A percentile compares a stretch with the other conserved stretches of the same genome.
Conservation (phyloP, 2,329 filamentous ascomycete genomes). For the Pseudocercospora pini-densiflorae region DNA sequence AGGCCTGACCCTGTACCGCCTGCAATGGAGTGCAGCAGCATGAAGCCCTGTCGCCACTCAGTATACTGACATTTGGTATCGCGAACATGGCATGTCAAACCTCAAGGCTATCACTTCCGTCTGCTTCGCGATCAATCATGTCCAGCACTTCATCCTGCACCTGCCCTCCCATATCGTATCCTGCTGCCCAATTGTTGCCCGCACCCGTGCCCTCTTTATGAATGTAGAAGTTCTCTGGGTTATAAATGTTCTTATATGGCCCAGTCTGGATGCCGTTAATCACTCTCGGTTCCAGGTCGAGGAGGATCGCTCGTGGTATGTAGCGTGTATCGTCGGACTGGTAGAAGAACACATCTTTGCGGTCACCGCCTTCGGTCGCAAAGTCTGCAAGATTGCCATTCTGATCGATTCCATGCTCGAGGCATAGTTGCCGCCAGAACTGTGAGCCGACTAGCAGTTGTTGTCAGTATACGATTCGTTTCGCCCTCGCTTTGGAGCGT, state of each 20-base stretch:
- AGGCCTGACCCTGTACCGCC: constrained; percentile 96
- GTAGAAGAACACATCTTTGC: constrained; percentile 99
- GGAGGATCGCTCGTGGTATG: constrained; percentile 92
- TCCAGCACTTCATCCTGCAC: constrained; percentile 98
- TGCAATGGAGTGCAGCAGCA: constrained; percentile 98
- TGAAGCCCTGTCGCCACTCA: constrained; percentile 71
- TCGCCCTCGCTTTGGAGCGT: constrained; percentile 19
- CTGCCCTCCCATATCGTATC: constrained; percentile 87
- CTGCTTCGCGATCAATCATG: constrained; percentile 98
- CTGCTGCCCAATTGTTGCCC: constrained; percentile 98
- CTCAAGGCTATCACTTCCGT: constrained; percentile 96
- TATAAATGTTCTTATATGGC: constrained; percentile 98
- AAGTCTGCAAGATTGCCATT: constrained; percentile 98
- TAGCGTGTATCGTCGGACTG: constrained; percentile 98
- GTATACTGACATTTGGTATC: neutral
- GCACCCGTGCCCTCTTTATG: constrained; percentile 92
- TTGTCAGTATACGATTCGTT: constrained; percentile 16
- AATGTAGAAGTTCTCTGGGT: constrained; percentile 98
- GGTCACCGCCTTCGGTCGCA: constrained; percentile 94
- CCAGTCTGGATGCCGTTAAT: constrained; percentile 92
- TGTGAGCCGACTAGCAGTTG: constrained; percentile 79
- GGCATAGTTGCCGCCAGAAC: constrained; percentile 98
- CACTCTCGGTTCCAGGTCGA: constrained; percentile 93
- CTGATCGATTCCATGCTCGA: constrained; percentile 96
- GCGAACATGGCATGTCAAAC: constrained; percentile 45